Conservation (phyloP, 805 yeast genomes). For the Monosporozyma servazzii region DNA sequence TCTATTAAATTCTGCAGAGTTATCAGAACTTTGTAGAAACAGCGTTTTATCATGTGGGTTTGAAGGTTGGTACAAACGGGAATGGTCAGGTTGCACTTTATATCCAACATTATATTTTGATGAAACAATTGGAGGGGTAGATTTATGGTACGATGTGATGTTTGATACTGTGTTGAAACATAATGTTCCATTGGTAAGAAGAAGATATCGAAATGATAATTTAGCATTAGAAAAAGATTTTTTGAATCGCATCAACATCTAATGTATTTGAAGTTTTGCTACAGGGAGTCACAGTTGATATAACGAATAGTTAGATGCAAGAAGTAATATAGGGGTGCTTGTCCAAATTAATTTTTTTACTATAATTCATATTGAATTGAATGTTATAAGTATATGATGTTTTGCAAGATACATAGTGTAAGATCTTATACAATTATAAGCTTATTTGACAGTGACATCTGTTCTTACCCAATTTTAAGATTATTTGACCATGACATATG, state of each 20-base stretch:
- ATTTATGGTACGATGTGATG: conserved; percentile 18
- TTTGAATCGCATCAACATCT: conserved; percentile 2
- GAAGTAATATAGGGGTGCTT: no score
- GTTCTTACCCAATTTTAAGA: no score
- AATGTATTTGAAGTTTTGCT: no score
- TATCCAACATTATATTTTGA: neutral
- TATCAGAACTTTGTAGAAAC: conserved; percentile 22
- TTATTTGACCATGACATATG: no score
- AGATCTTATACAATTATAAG: no score
- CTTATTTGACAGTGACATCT: no score
- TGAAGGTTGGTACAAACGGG: conserved; percentile 23
- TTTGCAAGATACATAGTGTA: no score
- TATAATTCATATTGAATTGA: no score
- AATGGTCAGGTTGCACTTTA: conserved; percentile 20
- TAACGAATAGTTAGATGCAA: no score
- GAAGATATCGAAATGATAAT: conserved; percentile 16
- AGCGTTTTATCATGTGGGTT: conserved; percentile 21
- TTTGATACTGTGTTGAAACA: conserved; percentile 20
- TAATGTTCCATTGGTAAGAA: conserved; percentile 21
- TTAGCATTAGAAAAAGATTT: conserved; percentile 20
- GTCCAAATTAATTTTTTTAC: no score
- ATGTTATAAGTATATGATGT: no score
- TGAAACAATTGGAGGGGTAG: conserved; percentile 15
- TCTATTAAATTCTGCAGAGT: conserved; percentile 20
- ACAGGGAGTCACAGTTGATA: no score